Base-by-base conservation (phyloP, 2,329 filamentous ascomycete species). In the Paraphaeosphaeria minitans region DNA sequence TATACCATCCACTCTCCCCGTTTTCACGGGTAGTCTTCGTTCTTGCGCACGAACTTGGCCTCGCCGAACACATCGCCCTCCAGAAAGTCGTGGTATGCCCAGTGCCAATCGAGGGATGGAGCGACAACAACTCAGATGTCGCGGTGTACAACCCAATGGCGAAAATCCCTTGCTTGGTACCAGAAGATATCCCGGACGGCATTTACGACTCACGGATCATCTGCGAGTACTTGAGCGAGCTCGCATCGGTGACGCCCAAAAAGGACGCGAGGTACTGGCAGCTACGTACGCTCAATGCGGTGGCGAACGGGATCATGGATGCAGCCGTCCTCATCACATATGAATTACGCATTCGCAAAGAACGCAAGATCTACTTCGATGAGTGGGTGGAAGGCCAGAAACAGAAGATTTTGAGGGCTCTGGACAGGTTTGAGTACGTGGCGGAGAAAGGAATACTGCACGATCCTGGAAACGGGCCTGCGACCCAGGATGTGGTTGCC, bases 51-150 rank as follows among this genome's bases (percentile, higher is more conserved):
- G 70, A 75, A 58, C 66, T 70, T 4, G 53, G 54, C 3, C 67
- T 75, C 13, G 54, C 59, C 1, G 45, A 64, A n/a, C 45, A 62
- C 37, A 72, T 75, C 33, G 58, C 64, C 0, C 60, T 75, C 1
- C 56, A 74, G 24, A 73, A 72, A 54, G 69, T 72, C 19, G 69
- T 75, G 16, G 69, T 75, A 6, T 69, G 66, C 13, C 72, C 72
- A 1, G 58, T 72, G 2, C 58, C 62, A 0, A 69, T 69, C 39
- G 58, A 63, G 5, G 72, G 70, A 22, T 74, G 70, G 67, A 69
- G 63, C 56, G 71, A 74, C 62, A 70, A 74, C 60, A 71, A 66
- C 51, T 60, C 59, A 3, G 65, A 71, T 12, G 67, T 74, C 4
- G 61, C 68, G 8, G 61, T 50, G 1, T 69, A 57, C 47, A 75